A percentile compares a stretch with the other conserved stretches of the same genome.
Evolutionary conservation across 495 filamentous ascomycete species (phyloP).

Genomic region (Platismatia glauca): DNA sequence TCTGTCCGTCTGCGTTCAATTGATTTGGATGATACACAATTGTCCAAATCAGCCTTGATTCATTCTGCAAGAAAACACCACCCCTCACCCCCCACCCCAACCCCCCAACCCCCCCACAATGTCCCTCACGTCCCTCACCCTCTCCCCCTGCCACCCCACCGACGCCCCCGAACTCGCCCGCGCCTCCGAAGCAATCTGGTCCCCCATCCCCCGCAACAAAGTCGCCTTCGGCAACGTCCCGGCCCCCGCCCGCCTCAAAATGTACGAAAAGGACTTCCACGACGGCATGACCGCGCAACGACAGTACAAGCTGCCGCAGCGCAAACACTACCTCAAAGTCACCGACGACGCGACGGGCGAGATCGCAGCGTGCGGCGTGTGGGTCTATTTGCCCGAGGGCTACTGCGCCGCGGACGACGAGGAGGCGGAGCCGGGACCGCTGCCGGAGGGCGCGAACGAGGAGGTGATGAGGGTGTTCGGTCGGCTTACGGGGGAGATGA

Average conservation of each 20-base stretch:
- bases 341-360: not conserved
- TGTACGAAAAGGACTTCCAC: not conserved
- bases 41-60: not conserved
- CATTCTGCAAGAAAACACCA: not conserved
- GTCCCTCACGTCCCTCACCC: not conserved
- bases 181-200: not conserved
- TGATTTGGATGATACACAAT: not conserved
- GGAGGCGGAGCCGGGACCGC: not conserved
- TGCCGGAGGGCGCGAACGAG: conserved; percentile 8
- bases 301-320: not conserved
- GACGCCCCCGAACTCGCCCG: not conserved
- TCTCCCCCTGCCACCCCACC: not conserved
- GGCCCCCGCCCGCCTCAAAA: not conserved
- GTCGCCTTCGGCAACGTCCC: not conserved
- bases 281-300: not conserved
- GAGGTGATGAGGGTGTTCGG: not conserved
- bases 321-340: conserved; percentile 9
- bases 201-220: not conserved
- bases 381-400: conserved; percentile 16
- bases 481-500: not conserved
- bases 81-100: rapidly evolving
- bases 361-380: conserved; percentile 9
- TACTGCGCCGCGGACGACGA: conserved; percentile 9
- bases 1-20: not conserved
- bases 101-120: not conserved